These are phyloP conservation scores for Sutorius eximius DNA, from an alignment of 1,284 basidiomycete species.

Conservation along the genomic window DNA sequence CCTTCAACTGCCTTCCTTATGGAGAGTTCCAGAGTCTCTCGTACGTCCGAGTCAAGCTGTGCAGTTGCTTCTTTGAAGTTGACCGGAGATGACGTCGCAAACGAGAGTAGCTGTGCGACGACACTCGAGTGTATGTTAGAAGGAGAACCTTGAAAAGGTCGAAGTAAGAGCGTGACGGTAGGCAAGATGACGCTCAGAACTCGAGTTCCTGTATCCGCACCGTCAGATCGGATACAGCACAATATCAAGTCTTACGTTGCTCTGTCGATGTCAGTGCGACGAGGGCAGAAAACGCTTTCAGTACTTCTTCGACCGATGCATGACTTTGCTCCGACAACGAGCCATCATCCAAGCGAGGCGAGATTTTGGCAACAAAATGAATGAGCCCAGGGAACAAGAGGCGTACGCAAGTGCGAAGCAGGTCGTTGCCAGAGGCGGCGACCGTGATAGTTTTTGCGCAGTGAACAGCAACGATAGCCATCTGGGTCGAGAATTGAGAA, in stretches of 20 bases:
- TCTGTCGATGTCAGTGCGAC: constrained; percentile 59
- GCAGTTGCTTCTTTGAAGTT: constrained; percentile 88
- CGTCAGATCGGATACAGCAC: constrained; percentile 2
- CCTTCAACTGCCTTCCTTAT: constrained; percentile 75
- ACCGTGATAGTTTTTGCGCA: constrained; percentile 80
- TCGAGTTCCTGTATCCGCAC: constrained; percentile 52
- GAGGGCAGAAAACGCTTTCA: constrained; percentile 77
- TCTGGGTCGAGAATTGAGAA: constrained; percentile 41
- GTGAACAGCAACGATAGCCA: constrained; percentile 84
- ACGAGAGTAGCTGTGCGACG: constrained; percentile 72
- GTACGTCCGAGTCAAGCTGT: constrained; percentile 59
- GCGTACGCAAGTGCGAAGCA: constrained; percentile 73
- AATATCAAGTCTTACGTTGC: constrained; percentile 52
- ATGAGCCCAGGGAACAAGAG: constrained; percentile 81
- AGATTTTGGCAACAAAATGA: constrained; percentile 71
- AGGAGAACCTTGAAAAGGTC: constrained; percentile 47
- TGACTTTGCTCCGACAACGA: constrained; percentile 53
- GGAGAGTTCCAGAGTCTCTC: constrained; percentile 73
- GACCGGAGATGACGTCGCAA: constrained; percentile 72
- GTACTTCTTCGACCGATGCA: constrained; percentile 73
- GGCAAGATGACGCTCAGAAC: constrained; percentile 80
- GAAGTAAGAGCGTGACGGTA: constrained; percentile 74
- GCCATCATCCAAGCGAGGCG: constrained; percentile 56
- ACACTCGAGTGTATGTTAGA: constrained; percentile 60
- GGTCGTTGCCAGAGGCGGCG: constrained; percentile 58